Evolutionary conservation across 768 basidiomycete species (phyloP).

Genomic region (Hygrophoropsis aurantiaca): DNA sequence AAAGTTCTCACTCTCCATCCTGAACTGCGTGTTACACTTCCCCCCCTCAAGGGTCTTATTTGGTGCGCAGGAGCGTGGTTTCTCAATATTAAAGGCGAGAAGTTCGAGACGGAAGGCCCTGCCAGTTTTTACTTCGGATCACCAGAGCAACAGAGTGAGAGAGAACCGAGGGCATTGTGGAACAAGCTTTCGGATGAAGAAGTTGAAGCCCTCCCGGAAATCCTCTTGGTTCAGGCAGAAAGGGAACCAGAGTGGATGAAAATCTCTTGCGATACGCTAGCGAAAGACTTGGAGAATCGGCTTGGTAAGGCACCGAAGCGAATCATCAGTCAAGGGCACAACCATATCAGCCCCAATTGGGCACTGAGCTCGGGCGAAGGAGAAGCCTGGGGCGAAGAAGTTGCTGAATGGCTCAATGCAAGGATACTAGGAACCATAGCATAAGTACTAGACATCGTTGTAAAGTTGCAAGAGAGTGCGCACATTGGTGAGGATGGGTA

Average conservation of each 20-base stretch:
- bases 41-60: conserved; percentile 43
- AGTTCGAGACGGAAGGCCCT: conserved; percentile 21
- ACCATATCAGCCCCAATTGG: conserved; percentile 59
- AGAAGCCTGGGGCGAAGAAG: conserved; percentile 60
- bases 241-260: conserved; percentile 49
- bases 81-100: conserved; percentile 26
- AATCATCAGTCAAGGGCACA: conserved; percentile 51
- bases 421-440: conserved; percentile 2
- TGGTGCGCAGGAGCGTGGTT: conserved; percentile 48
- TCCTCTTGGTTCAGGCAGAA: conserved; percentile 52
- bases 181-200: conserved; percentile 32
- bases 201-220: conserved; percentile 42
- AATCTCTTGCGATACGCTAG: conserved; percentile 37
- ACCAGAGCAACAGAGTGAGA: conserved; percentile 40
- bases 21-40: conserved; percentile 29
- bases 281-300: conserved; percentile 35
- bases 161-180: conserved; percentile 43
- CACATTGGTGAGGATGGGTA: conserved; percentile 29
- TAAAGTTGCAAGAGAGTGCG: too few relatives aligned
- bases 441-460: too few relatives aligned
- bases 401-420: conserved; percentile 34
- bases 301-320: conserved; percentile 31
- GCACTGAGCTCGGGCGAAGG: conserved; percentile 54
- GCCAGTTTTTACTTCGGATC: conserved; percentile 33
- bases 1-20: conserved; percentile 44